Base-by-base conservation (phyloP, 148 eudicot species). In the Silene latifolia region DNA sequence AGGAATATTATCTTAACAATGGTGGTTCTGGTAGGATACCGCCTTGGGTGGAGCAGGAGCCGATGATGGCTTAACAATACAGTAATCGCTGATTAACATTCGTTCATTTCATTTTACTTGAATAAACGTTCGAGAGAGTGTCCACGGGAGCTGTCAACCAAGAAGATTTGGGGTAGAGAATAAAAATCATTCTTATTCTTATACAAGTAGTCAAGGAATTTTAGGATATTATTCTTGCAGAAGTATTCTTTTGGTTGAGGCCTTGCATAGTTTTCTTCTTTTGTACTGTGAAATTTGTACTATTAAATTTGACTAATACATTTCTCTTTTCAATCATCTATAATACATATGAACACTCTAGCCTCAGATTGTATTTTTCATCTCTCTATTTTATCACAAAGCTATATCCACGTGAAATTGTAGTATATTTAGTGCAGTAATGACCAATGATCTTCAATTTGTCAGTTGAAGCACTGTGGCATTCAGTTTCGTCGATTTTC, bases 11-110 rank as follows among this genome's bases (percentile, higher is more conserved):
- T 75, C 78, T 78, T 44, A 80, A 71, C 73, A 73, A 76, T 25
- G 88, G 83, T 67, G 82, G 80, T 17, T 76, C 84, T 2, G 91
- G 86, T 59, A 74, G 71, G 78, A 51, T 87, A 69, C 89, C 89
- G n/a, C 78, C 86, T 17, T 91, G 94, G 97, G 83, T 80, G 83
- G 96, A 93, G 72, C 96, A 90, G 80, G 91, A 93, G 84, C 93
- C 89, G 76, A 74, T 89, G 83, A 89, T 75, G 51, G 92, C 92
- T 67, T 92, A 71, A 87, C 24, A 65, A 60, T 11, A 7, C 21
- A 58, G 24, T 51, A 17, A 35, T 39, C 15, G 51, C 70, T 24
- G 39, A 20, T 35, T 74, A 74, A 75, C 68, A 11, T 5, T 59
- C 46, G 4, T 21, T 69, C 5, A 25, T 69, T 63, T 73, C 57